A percentile compares a stretch with the other conserved stretches of the same genome.
phyloP scores from a whole-genome alignment of 257 asterid genomes.

The Solanum tarapatanum region DNA sequence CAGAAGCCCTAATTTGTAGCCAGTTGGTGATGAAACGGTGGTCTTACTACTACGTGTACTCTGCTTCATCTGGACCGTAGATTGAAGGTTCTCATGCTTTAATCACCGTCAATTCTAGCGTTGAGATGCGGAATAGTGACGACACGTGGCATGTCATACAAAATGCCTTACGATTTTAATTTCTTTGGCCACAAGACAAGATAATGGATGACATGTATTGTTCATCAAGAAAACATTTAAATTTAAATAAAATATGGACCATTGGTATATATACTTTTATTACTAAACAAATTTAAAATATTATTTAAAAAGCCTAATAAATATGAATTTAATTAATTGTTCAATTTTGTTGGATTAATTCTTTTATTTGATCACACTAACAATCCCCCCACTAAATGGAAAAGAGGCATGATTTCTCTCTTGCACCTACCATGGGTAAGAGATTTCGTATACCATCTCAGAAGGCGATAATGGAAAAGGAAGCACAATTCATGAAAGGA shows the following conservation, averaged over 20 bases:
- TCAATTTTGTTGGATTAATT: neutral
- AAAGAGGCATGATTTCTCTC: no score
- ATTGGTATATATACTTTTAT: no score
- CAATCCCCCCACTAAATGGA: no score
- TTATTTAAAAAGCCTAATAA: no score
- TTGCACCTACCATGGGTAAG: no score
- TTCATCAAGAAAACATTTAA: constrained; percentile 18
- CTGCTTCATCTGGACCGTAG: constrained; percentile 14
- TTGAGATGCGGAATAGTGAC: constrained; percentile 10
- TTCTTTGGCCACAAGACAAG: constrained; percentile 19
- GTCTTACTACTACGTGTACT: neutral
- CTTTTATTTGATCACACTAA: neutral
- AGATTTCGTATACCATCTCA: no score
- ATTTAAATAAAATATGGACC: neutral
- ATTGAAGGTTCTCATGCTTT: neutral
- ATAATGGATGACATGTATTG: constrained; percentile 5
- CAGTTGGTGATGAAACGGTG: constrained; percentile 6
- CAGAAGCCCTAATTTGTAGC: constrained; percentile 40
- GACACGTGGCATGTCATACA: constrained; percentile 15
- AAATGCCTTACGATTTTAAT: neutral
- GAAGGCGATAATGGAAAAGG: no score
- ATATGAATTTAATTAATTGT: no score
- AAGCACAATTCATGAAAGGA: no score
- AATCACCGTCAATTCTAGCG: constrained; percentile 28
- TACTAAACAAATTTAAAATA: neutral